Percentiles rank a stretch among this genome's conserved stretches.
These are phyloP conservation scores for Cystobasidium pallidum DNA, from an alignment of 1,284 basidiomycete genomes.

Conservation along the genomic window DNA sequence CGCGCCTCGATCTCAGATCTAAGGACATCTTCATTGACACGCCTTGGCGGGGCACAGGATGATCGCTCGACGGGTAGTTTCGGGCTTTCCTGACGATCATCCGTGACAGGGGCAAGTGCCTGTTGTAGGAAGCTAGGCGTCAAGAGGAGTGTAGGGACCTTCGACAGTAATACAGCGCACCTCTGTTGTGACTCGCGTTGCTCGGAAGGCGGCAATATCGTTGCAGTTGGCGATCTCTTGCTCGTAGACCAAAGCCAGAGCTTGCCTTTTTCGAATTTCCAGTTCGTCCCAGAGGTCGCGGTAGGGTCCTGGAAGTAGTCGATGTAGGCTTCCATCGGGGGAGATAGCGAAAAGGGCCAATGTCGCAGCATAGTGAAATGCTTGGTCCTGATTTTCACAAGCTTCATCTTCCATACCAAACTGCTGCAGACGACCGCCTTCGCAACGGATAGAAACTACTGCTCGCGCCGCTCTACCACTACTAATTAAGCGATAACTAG, in stretches of 20 bases:
- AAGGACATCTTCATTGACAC: conserved; percentile 4
- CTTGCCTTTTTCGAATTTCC: conserved; percentile 67
- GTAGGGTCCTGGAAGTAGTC: conserved; percentile 73
- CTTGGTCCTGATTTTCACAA: conserved; percentile 75
- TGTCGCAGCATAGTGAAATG: conserved; percentile 88
- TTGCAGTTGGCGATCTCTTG: conserved; percentile 61
- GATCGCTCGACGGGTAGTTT: neutral
- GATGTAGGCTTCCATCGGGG: conserved; percentile 54
- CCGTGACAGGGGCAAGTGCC: neutral
- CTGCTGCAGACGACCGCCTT: conserved; percentile 64
- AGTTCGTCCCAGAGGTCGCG: conserved; percentile 93
- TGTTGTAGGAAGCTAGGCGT: neutral
- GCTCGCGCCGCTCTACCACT: conserved; percentile 71
- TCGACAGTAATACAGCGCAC: neutral
- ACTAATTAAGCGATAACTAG: conserved; percentile 71
- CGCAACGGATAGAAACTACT: conserved; percentile 73
- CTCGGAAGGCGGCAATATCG: conserved; percentile 59
- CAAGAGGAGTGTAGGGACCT: too few species aligned
- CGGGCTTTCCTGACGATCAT: neutral
- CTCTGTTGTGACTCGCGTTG: neutral
- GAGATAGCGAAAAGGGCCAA: conserved; percentile 65
- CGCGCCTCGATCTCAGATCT: neutral
- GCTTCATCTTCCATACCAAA: conserved; percentile 86
- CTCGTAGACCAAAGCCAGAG: conserved; percentile 70
- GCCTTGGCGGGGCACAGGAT: neutral